A percentile compares a stretch with the other conserved stretches of the same genome.
These are phyloP conservation scores for Serendipita sp. DNA, from an alignment of 768 basidiomycete genomes.

Conservation along the genomic window DNA sequence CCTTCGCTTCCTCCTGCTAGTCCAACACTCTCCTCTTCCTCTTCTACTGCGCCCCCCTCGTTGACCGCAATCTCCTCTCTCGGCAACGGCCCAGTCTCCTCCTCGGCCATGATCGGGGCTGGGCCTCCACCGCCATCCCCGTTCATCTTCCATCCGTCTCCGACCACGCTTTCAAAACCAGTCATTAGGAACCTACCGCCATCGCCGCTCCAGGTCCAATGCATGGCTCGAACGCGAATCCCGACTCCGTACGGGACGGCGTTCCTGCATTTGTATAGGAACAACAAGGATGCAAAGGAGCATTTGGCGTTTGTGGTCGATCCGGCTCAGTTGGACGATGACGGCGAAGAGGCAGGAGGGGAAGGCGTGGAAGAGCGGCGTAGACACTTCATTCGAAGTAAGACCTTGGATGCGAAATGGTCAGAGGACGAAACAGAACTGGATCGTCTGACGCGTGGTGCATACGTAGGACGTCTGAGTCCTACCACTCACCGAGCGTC, in stretches of 20 bases:
- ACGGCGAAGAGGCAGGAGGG: conserved; percentile 5
- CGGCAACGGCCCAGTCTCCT: conserved; percentile 2
- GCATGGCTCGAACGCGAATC: conserved; percentile 94
- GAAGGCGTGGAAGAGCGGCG: conserved; percentile 11
- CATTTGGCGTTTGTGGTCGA: conserved; percentile 94
- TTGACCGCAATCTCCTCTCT: conserved; percentile 8
- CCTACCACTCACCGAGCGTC: conserved; percentile 26
- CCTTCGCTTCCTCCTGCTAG: conserved; percentile 14
- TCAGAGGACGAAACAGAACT: conserved; percentile 71
- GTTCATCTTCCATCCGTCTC: background rate
- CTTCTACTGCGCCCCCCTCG: conserved; percentile 6
- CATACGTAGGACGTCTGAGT: conserved; percentile 77
- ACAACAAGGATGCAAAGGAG: conserved; percentile 82
- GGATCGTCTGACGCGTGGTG: conserved; percentile 86
- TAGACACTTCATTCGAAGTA: conserved; percentile 49
- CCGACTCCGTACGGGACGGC: conserved; percentile 89
- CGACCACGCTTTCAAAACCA: background rate
- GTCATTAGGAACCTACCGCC: conserved; percentile 3
- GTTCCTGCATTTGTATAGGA: conserved; percentile 91
- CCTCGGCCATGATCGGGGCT: background rate
- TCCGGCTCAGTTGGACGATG: conserved; percentile 54
- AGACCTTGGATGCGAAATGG: conserved; percentile 73
- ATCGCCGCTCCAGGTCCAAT: conserved; percentile 48
- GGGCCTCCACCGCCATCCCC: background rate
- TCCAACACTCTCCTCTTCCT: conserved; percentile 15